Percentiles rank a stretch among this genome's conserved stretches.
Conservation (phyloP, 1,284 basidiomycete species). For the Leccinum laetum region DNA sequence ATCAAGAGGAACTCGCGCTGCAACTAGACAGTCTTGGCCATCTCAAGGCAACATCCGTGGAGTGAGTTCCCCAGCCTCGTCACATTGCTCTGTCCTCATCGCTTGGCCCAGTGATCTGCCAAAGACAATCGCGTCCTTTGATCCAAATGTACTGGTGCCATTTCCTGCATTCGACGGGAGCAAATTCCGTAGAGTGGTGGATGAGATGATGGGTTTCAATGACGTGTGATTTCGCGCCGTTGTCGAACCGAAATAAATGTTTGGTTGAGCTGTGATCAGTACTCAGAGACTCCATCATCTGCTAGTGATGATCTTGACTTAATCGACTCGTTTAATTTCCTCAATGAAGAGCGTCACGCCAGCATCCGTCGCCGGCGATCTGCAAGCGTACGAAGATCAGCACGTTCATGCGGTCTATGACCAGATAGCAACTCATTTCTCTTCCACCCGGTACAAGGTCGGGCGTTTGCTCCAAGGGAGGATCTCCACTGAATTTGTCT, state of each 20-base stretch:
- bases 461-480: constrained; percentile 11
- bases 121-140: constrained; percentile 48
- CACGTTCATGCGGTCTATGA: constrained; percentile 91
- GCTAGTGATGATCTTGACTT: not conserved
- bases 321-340: not conserved
- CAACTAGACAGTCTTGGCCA: constrained; percentile 66
- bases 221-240: constrained; percentile 11
- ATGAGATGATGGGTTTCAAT: constrained; percentile 72
- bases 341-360: constrained; percentile 28
- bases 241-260: not conserved
- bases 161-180: constrained; percentile 69
- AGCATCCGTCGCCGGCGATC: constrained; percentile 45
- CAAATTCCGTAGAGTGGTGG: constrained; percentile 64
- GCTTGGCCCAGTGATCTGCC: constrained; percentile 49
- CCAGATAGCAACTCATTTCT: constrained; percentile 90
- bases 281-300: not conserved
- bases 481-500: constrained; percentile 4
- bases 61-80: constrained; percentile 43
- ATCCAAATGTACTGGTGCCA: constrained; percentile 45
- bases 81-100: constrained; percentile 12
- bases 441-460: constrained; percentile 93
- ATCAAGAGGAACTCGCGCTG: constrained; percentile 88
- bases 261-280: not conserved
- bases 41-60: constrained; percentile 58
- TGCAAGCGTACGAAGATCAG: constrained; percentile 62